Percentiles rank a stretch among this genome's conserved stretches.
These are phyloP conservation scores for Septoria petroselini DNA, from an alignment of 2,329 filamentous ascomycete species.

Conservation along the genomic window DNA sequence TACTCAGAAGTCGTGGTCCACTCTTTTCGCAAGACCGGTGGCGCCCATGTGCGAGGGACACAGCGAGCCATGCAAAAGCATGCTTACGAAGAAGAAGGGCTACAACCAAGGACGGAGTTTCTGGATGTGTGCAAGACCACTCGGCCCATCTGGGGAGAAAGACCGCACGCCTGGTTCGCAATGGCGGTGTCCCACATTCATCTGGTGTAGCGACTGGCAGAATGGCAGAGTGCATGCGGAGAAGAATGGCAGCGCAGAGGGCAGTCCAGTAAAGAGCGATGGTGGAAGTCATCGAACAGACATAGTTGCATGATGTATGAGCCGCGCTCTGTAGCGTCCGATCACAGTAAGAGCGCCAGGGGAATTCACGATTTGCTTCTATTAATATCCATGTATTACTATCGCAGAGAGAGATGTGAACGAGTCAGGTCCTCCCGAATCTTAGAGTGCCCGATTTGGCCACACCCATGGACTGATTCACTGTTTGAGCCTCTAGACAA, in stretches of 20 bases:
- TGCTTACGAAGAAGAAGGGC: slow-evolving; percentile 85
- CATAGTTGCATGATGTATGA: too few species aligned
- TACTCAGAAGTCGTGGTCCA: slow-evolving; percentile 65
- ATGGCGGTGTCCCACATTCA: slow-evolving; percentile 86
- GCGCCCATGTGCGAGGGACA: slow-evolving; percentile 79
- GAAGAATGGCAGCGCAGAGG: slow-evolving; percentile 3
- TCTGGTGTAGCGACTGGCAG: slow-evolving; percentile 62
- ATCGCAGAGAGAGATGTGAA: too few species aligned
- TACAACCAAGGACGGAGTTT: slow-evolving; percentile 69
- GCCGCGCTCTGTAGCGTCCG: too few species aligned
- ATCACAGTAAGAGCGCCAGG: too few species aligned
- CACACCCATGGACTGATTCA: too few species aligned
- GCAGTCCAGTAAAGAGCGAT: slow-evolving; percentile 9
- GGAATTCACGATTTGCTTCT: too few species aligned
- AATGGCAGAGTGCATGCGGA: slow-evolving; percentile 12
- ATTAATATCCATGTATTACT: too few species aligned
- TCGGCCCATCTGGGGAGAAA: slow-evolving; percentile 81
- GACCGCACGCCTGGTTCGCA: slow-evolving; percentile 67
- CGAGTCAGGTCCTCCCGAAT: too few species aligned
- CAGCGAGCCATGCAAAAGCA: slow-evolving; percentile 76
- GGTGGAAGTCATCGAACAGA: too few species aligned
- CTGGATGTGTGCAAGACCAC: slow-evolving; percentile 68
- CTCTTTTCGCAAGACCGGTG: slow-evolving; percentile 71
- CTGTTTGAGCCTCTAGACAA: too few species aligned
- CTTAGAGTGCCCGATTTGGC: too few species aligned